Percentiles rank a stretch among this genome's conserved stretches.
Conservation (phyloP, 306 rosid genomes). For the Castanea crenata region DNA sequence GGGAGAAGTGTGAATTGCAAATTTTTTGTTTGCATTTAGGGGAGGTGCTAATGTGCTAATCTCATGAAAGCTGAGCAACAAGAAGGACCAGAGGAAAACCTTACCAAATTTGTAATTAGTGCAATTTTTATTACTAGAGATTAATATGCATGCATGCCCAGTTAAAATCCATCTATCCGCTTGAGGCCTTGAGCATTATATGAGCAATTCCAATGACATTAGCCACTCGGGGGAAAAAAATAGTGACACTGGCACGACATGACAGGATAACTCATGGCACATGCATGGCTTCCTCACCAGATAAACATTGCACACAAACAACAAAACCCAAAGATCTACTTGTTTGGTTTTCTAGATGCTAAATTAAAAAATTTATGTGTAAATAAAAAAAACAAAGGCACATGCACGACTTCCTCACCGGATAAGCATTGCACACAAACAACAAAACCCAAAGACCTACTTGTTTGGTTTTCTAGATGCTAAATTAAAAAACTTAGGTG, state of each 20-base stretch:
- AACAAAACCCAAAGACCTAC: neutral
- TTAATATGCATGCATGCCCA: neutral
- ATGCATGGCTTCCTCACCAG: too few species aligned
- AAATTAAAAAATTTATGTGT: too few species aligned
- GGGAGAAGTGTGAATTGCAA: neutral
- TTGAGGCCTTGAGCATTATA: neutral
- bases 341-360: too few species aligned
- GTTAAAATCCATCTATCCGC: neutral
- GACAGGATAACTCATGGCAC: too few species aligned
- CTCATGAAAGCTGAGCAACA: neutral
- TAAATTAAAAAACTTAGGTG: too few species aligned
- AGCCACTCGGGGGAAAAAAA: too few species aligned
- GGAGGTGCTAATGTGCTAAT: too few species aligned
- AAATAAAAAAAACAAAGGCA: too few species aligned
- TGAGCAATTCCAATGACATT: too few species aligned
- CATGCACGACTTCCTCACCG: too few species aligned
- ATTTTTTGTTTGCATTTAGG: neutral
- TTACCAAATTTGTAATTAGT: neutral
- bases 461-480: too few species aligned
- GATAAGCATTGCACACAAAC: neutral
- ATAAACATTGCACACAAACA: neutral
- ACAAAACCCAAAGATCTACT: neutral
- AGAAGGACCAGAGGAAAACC: neutral
- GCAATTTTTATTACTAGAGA: neutral
- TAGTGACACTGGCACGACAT: too few species aligned